Percentiles rank a stretch among this genome's conserved stretches.
These are phyloP conservation scores for Tylopilus sp. DNA, from an alignment of 768 basidiomycete genomes.

Conservation along the genomic window DNA sequence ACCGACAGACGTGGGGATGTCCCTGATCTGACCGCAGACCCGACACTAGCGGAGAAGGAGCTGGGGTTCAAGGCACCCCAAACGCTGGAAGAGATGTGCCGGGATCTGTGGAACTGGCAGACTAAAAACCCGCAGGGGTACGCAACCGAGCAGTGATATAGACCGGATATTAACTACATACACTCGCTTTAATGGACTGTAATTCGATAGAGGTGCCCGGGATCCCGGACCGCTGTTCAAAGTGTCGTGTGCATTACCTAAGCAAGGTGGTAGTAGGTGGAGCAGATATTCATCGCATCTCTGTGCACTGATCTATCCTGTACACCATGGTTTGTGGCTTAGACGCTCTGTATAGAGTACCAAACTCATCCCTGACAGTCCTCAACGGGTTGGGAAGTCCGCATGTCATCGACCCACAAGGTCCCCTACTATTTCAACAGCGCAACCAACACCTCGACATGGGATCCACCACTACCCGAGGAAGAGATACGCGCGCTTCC, in stretches of 20 bases:
- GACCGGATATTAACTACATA: not conserved
- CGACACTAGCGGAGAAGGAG: constrained; percentile 85
- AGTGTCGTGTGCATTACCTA: constrained; percentile 11
- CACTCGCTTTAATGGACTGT: constrained; percentile 6
- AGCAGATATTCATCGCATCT: not conserved
- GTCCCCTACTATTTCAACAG: constrained; percentile 89
- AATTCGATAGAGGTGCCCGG: not conserved
- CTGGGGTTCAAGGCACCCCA: constrained; percentile 86
- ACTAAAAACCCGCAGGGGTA: constrained; percentile 86
- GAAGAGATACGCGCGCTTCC: constrained; percentile 62
- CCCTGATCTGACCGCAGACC: constrained; percentile 94
- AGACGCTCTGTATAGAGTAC: not conserved
- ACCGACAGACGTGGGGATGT: constrained; percentile 80
- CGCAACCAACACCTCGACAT: constrained; percentile 64
- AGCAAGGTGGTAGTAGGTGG: not conserved
- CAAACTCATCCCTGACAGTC: constrained; percentile 14
- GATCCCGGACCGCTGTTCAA: not conserved
- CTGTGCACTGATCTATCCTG: constrained; percentile 6
- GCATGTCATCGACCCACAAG: constrained; percentile 73
- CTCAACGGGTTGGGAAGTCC: constrained; percentile 69
- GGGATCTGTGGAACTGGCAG: constrained; percentile 99
- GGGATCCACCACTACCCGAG: constrained; percentile 69
- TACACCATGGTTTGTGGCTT: constrained; percentile 23
- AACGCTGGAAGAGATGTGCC: constrained; percentile 88
- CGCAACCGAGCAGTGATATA: constrained; percentile 24